Evolutionary conservation across 768 basidiomycete species (phyloP).

Genomic region (Pleurotus tuoliensis): DNA sequence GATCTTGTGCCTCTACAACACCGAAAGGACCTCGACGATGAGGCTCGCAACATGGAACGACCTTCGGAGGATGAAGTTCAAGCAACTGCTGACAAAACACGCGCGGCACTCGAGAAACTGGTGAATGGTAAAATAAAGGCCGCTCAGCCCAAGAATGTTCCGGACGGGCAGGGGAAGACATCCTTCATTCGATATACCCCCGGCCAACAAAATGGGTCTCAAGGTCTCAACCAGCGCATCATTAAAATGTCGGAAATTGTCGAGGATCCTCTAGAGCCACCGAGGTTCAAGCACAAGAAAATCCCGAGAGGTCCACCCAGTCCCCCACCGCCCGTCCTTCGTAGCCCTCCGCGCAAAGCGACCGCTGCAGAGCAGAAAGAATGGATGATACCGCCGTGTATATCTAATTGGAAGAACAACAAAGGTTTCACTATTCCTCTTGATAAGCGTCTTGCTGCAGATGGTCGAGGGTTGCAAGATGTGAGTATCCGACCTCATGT

Average conservation of each 20-base stretch:
- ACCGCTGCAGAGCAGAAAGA: conserved; percentile 98
- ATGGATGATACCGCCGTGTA: conserved; percentile 99
- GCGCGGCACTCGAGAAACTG: conserved; percentile 88
- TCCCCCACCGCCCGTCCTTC: conserved; percentile 92
- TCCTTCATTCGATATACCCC: conserved; percentile 96
- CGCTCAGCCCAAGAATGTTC: conserved; percentile 94
- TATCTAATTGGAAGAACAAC: conserved; percentile 99
- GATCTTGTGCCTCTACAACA: conserved; percentile 92
- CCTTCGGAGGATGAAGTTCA: conserved; percentile 93
- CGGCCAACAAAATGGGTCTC: conserved; percentile 73
- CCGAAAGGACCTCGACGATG: conserved; percentile 82
- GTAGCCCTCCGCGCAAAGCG: conserved; percentile 93
- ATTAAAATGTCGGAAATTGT: conserved; percentile 99
- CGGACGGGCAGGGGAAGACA: conserved; percentile 78
- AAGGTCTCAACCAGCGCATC: conserved; percentile 84
- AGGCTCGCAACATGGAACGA: conserved; percentile 75
- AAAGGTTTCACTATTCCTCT: conserved; percentile 99
- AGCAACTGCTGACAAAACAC: conserved; percentile 87
- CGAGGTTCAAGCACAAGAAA: conserved; percentile 98
- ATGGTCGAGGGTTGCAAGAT: conserved; percentile 97
- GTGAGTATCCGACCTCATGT: conserved; percentile 42
- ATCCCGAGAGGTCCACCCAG: conserved; percentile 95
- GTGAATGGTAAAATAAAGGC: conserved; percentile 97
- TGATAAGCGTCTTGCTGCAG: conserved; percentile 96
- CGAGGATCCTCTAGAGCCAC: conserved; percentile 96